Percentiles rank a stretch among this genome's conserved stretches.
Conservation (phyloP, 306 rosid genomes). For the Fragaria vesca region DNA sequence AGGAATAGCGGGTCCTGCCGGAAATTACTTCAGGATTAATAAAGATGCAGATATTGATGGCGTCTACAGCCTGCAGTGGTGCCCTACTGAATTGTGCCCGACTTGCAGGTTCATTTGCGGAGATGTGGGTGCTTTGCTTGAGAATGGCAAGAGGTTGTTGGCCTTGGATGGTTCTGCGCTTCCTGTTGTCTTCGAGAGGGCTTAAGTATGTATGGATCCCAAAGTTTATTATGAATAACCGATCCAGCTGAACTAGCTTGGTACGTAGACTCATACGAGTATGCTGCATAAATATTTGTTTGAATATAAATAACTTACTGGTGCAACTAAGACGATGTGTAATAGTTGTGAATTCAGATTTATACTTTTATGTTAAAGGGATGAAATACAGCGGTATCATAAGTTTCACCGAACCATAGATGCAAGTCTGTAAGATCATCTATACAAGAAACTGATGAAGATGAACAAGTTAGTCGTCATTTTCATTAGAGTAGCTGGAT, state of each 20-base stretch:
- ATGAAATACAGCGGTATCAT: background rate
- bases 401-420: background rate
- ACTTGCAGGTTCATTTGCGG: slow-evolving; percentile 46
- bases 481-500: too few relatives aligned
- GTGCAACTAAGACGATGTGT: background rate
- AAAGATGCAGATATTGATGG: background rate
- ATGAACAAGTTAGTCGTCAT: background rate
- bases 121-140: slow-evolving; percentile 29
- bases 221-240: background rate
- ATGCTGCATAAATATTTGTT: background rate
- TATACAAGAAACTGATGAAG: background rate
- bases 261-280: background rate
- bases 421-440: background rate
- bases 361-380: too few relatives aligned
- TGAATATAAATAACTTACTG: background rate
- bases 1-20: background rate
- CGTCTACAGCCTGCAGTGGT: slow-evolving; percentile 43
- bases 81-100: slow-evolving; percentile 53
- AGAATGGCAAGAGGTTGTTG: slow-evolving; percentile 46
- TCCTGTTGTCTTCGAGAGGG: slow-evolving; percentile 36
- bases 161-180: slow-evolving; percentile 49
- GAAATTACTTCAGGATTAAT: slow-evolving; percentile 34
- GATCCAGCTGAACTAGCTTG: slow-evolving; percentile 1
- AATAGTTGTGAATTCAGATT: background rate
- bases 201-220: background rate